A percentile compares a stretch with the other conserved stretches of the same genome.
Evolutionary conservation across 75 land plant species (phyloP).

Genomic region (Cryptomeria japonica): DNA sequence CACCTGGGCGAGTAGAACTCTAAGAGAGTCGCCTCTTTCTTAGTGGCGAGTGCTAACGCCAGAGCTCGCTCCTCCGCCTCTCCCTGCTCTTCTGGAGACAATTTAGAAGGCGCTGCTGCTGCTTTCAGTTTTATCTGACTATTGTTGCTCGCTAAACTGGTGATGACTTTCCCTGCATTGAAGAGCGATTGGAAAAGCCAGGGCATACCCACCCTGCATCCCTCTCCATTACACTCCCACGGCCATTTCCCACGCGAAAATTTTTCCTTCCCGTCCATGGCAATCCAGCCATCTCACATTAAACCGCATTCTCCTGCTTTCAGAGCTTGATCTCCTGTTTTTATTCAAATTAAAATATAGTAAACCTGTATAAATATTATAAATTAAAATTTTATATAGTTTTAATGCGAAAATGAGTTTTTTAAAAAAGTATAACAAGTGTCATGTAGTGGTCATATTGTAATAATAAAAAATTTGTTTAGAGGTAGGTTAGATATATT

Average conservation of each 20-base stretch:
- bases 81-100: conserved; percentile 66
- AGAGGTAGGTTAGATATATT: no score
- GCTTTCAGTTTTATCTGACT: not conserved
- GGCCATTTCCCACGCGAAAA: not conserved
- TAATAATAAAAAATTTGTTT: no score
- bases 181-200: conserved; percentile 24
- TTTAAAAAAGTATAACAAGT: no score
- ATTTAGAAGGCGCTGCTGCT: not conserved
- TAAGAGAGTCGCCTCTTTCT: conserved; percentile 73
- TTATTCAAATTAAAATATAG: no score
- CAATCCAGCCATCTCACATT: not conserved
- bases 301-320: not conserved
- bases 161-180: conserved; percentile 5
- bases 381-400: no score
- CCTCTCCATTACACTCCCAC: not conserved
- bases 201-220: conserved; percentile 13
- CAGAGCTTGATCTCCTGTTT: no score
- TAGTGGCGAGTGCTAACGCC: conserved; percentile 69
- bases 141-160: conserved; percentile 10
- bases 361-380: no score
- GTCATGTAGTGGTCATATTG: no score
- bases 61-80: conserved; percentile 92
- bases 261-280: not conserved
- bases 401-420: no score
- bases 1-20: conserved; percentile 98